Evolutionary conservation across 2,329 filamentous ascomycete genomes (phyloP).

Genomic region (Phialemoniopsis sp.): DNA sequence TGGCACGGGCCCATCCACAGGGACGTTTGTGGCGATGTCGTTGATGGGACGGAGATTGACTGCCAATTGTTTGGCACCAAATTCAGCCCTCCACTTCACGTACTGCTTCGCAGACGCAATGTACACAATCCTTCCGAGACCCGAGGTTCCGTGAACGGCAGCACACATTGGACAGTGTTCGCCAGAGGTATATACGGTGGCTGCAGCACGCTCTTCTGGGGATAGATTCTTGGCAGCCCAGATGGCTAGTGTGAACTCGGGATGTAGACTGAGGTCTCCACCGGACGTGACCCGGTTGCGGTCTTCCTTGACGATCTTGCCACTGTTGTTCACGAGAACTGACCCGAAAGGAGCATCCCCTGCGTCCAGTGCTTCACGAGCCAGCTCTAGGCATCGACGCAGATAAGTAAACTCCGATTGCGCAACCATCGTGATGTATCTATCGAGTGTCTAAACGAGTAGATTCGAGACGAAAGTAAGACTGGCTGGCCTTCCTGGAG

Average conservation of each 20-base stretch:
- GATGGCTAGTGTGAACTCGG: conserved; percentile 27
- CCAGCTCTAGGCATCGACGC: conserved; percentile 21
- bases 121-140: conserved; percentile 28
- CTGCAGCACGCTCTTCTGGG: conserved; percentile 31
- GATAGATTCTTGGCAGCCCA: conserved; percentile 29
- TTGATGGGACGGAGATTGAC: conserved; percentile 20
- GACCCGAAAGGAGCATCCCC: conserved; percentile 31
- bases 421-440: too few species aligned
- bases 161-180: conserved; percentile 33
- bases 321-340: conserved; percentile 22
- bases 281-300: conserved; percentile 27
- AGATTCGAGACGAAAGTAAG: too few species aligned
- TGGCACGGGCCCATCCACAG: conserved; percentile 21
- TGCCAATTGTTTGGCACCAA: conserved; percentile 9
- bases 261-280: conserved; percentile 26
- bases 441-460: too few species aligned
- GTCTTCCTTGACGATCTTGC: conserved; percentile 21
- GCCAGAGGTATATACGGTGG: conserved; percentile 29
- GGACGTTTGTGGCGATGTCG: conserved; percentile 20
- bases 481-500: too few species aligned
- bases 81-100: conserved; percentile 19
- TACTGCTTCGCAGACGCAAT: conserved; percentile 22
- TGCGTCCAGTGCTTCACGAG: conserved; percentile 27
- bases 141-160: conserved; percentile 26
- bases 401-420: conserved; percentile 4